phyloP scores from a whole-genome alignment of 2,329 filamentous ascomycete genomes.

The Fusarium foetens region DNA sequence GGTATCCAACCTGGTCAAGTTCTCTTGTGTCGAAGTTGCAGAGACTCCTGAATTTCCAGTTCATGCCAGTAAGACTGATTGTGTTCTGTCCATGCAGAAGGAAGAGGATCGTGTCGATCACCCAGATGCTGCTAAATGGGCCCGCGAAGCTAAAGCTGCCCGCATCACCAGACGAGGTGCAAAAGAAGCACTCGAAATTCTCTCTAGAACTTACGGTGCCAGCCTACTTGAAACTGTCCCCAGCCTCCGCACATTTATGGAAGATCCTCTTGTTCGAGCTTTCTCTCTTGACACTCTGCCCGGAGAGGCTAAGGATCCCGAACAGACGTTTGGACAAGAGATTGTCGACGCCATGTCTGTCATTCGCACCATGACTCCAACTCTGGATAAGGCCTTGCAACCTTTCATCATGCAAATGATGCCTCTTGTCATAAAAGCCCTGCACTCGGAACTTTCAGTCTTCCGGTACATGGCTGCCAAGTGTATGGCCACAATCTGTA shows the following conservation, averaged over 20 bases:
- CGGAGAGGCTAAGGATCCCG: conserved; percentile 75
- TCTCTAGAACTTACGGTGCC: conserved; percentile 81
- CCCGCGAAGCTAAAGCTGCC: conserved; percentile 87
- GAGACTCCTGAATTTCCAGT: conserved; percentile 95
- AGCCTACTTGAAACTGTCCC: conserved; percentile 85
- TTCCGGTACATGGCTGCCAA: conserved; percentile 97
- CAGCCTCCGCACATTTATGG: conserved; percentile 82
- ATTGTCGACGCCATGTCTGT: conserved; percentile 95
- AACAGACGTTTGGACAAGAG: conserved; percentile 84
- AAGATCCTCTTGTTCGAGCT: conserved; percentile 78
- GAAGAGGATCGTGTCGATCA: conserved; percentile 97
- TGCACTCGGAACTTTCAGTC: conserved; percentile 89
- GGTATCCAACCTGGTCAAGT: conserved; percentile 94
- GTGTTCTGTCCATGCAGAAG: conserved; percentile 93
- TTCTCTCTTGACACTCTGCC: conserved; percentile 79
- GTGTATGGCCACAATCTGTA: conserved; percentile 96
- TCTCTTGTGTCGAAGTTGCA: conserved; percentile 96
- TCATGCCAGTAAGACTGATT: conserved; percentile 80
- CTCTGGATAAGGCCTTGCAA: conserved; percentile 78
- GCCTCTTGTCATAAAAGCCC: conserved; percentile 85
- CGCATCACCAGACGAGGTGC: conserved; percentile 91
- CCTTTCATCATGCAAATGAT: conserved; percentile 84
- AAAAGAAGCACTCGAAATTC: conserved; percentile 90
- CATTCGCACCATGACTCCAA: conserved; percentile 92
- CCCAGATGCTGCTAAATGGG: conserved; percentile 88